Evolutionary conservation across 345 rosid species (phyloP).

Genomic region (Triadica sebifera): DNA sequence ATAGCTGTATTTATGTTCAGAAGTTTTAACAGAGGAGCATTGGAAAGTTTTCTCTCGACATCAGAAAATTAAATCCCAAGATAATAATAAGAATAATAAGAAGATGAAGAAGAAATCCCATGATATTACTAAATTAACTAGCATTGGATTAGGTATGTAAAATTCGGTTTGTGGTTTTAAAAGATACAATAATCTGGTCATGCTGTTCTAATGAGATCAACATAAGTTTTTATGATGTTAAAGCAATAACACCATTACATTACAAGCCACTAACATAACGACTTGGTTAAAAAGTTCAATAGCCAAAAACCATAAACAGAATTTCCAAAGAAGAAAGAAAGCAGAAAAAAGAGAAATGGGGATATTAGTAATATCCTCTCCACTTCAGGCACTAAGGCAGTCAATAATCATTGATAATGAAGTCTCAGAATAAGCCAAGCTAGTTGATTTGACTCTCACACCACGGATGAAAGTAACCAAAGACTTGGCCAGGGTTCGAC

Average conservation of each 20-base stretch:
- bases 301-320: background rate
- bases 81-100: too few relatives aligned
- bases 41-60: too few relatives aligned
- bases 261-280: background rate
- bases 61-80: too few relatives aligned
- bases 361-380: background rate
- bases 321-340: background rate
- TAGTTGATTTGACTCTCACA: background rate
- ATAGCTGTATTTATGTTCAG: too few relatives aligned
- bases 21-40: too few relatives aligned
- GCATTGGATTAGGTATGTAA: too few relatives aligned
- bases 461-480: conserved; percentile 13
- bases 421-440: conserved; percentile 22
- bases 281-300: background rate
- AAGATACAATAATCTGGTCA: too few relatives aligned
- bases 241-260: background rate
- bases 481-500: conserved; percentile 8
- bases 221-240: background rate
- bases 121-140: too few relatives aligned
- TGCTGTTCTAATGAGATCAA: too few relatives aligned
- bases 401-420: conserved; percentile 33
- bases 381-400: conserved; percentile 24
- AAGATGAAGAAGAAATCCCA: too few relatives aligned
- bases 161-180: too few relatives aligned
- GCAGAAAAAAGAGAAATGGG: background rate